phyloP scores from a whole-genome alignment of 371 early-diverging fungal species.

The Mycotypha africana region DNA sequence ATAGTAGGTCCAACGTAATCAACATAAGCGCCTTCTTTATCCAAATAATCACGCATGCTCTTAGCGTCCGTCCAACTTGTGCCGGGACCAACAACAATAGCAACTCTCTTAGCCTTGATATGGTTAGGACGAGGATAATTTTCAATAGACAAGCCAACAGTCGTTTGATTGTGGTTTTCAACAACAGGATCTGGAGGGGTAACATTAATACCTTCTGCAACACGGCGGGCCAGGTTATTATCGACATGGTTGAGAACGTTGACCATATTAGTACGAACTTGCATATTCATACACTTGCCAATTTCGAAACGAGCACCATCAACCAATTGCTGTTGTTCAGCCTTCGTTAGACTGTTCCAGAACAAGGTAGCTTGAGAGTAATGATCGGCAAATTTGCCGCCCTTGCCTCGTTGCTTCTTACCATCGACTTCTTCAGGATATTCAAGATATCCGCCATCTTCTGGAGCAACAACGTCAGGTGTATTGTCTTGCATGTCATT shows the following conservation, averaged over 20 bases:
- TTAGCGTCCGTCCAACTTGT: constrained; percentile 17
- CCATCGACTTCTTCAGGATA: constrained; percentile 24
- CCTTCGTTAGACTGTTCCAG: constrained; percentile 34
- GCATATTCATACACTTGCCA: constrained; percentile 21
- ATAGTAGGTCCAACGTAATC: constrained; percentile 23
- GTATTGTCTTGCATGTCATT: constrained; percentile 26
- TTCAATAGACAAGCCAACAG: constrained; percentile 26
- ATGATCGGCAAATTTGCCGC: constrained; percentile 29
- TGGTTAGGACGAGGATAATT: constrained; percentile 22
- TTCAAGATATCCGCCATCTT: constrained; percentile 32
- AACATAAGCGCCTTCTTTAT: constrained; percentile 24
- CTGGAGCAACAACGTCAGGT: constrained; percentile 13
- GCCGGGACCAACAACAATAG: constrained; percentile 33
- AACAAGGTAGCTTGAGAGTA: constrained; percentile 43
- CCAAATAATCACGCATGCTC: constrained; percentile 20
- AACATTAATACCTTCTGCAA: constrained; percentile 31
- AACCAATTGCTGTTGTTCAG: constrained; percentile 37
- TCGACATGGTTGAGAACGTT: constrained; percentile 35
- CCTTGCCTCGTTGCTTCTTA: constrained; percentile 18
- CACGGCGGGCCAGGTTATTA: constrained; percentile 32
- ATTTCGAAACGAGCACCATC: constrained; percentile 41
- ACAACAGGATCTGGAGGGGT: constrained; percentile 16
- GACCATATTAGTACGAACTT: constrained; percentile 33
- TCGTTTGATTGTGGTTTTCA: constrained; percentile 19
- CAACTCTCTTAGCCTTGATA: constrained; percentile 28